phyloP scores from a whole-genome alignment of 2,329 filamentous ascomycete species.

The Fusarium dlaminii region DNA sequence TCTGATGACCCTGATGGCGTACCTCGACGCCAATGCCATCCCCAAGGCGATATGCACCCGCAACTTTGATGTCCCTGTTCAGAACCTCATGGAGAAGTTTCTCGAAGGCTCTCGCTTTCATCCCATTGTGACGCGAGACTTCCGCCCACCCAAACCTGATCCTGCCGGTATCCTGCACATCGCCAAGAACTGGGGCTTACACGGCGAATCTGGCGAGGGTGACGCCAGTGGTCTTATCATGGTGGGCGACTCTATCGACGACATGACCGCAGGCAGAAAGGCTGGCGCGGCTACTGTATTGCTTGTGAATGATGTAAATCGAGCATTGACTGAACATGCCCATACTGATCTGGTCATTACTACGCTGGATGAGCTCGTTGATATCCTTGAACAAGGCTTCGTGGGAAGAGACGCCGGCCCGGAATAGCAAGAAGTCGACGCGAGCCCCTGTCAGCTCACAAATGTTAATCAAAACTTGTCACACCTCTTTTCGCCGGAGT shows the following conservation, averaged over 20 bases:
- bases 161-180: slow-evolving; percentile 91
- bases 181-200: slow-evolving; percentile 76
- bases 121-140: slow-evolving; percentile 87
- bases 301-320: slow-evolving; percentile 84
- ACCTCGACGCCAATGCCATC: slow-evolving; percentile 74
- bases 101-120: slow-evolving; percentile 73
- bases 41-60: slow-evolving; percentile 90
- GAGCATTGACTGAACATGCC: slow-evolving; percentile 72
- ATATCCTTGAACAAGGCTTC: slow-evolving; percentile 79
- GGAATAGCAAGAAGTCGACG: background rate
- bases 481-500: background rate
- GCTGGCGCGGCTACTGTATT: slow-evolving; percentile 93
- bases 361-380: slow-evolving; percentile 79
- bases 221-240: slow-evolving; percentile 65
- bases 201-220: slow-evolving; percentile 38
- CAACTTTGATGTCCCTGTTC: slow-evolving; percentile 87
- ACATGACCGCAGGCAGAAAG: slow-evolving; percentile 85
- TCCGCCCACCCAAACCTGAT: slow-evolving; percentile 84
- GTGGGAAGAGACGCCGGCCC: slow-evolving; percentile 55
- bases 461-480: background rate
- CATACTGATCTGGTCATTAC: slow-evolving; percentile 80
- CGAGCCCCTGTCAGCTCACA: background rate
- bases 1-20: slow-evolving; percentile 80
- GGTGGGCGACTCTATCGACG: slow-evolving; percentile 86
- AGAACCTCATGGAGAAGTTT: slow-evolving; percentile 79